phyloP scores from a whole-genome alignment of 2,329 filamentous ascomycete species.

The Pseudogymnoascus pannorum region DNA sequence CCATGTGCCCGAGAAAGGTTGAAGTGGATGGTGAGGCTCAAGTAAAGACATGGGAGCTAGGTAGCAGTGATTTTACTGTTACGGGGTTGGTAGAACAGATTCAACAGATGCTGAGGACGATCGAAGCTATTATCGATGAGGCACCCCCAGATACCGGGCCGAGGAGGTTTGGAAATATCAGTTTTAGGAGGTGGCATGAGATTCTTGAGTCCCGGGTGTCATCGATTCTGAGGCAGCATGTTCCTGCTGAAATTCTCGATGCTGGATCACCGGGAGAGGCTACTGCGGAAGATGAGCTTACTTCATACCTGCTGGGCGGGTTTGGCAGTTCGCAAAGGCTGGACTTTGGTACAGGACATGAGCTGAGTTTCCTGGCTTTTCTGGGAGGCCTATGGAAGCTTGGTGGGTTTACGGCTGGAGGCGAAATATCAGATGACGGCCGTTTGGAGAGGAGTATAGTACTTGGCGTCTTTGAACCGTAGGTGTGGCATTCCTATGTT shows the following conservation, averaged over 20 bases:
- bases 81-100: conserved; percentile 50
- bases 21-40: conserved; percentile 31
- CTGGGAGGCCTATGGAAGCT: conserved; percentile 87
- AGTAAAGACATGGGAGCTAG: conserved; percentile 45
- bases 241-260: conserved; percentile 31
- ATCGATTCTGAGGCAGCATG: conserved; percentile 38
- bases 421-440: conserved; percentile 32
- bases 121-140: conserved; percentile 64
- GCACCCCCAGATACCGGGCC: conserved; percentile 81
- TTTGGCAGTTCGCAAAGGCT: conserved; percentile 86
- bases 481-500: conserved; percentile 33
- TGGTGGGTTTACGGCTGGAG: conserved; percentile 60
- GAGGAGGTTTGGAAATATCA: conserved; percentile 83
- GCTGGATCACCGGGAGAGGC: conserved; percentile 26
- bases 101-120: conserved; percentile 55
- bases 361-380: conserved; percentile 90
- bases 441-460: conserved; percentile 73
- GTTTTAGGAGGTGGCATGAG: conserved; percentile 77
- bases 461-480: conserved; percentile 75
- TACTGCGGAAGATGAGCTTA: conserved; percentile 59
- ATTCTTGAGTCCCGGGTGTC: conserved; percentile 55
- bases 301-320: conserved; percentile 70
- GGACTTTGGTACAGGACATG: conserved; percentile 95
- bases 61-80: conserved; percentile 35
- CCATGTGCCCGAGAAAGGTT: conserved; percentile 65